Conservation (phyloP, 1,284 basidiomycete species). For the Inonotus hispidus region DNA sequence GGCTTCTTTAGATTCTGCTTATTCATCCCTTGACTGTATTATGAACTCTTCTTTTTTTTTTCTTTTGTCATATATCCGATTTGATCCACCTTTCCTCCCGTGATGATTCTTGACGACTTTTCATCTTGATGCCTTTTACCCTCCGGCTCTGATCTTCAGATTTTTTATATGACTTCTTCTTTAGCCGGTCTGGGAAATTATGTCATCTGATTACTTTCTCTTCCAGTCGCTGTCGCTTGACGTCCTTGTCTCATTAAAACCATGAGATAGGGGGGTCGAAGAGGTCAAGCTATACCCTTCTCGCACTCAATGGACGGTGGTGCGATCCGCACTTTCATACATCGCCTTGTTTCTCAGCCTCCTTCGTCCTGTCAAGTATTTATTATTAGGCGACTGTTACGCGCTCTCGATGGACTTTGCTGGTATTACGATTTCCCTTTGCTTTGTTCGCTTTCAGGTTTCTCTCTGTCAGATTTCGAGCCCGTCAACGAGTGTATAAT, state of each 20-base stretch:
- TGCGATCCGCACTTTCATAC: background rate
- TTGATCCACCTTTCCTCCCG: background rate
- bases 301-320: background rate
- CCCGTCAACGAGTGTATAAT: background rate
- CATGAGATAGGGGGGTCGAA: background rate
- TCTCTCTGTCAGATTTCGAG: background rate
- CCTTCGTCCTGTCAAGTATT: background rate
- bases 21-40: background rate
- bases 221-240: background rate
- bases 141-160: background rate
- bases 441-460: background rate
- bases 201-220: background rate
- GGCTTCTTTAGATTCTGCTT: background rate
- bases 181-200: background rate
- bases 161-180: background rate
- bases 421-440: background rate
- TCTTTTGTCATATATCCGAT: background rate
- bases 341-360: conserved; percentile 4
- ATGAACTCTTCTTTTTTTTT: background rate
- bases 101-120: background rate
- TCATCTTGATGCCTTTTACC: background rate
- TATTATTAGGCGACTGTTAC: background rate
- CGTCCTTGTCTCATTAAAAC: background rate
- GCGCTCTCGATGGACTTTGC: background rate
- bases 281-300: conserved; percentile 7